Base-by-base conservation (phyloP, 331 rosid genomes). In the Arachis monticola region DNA sequence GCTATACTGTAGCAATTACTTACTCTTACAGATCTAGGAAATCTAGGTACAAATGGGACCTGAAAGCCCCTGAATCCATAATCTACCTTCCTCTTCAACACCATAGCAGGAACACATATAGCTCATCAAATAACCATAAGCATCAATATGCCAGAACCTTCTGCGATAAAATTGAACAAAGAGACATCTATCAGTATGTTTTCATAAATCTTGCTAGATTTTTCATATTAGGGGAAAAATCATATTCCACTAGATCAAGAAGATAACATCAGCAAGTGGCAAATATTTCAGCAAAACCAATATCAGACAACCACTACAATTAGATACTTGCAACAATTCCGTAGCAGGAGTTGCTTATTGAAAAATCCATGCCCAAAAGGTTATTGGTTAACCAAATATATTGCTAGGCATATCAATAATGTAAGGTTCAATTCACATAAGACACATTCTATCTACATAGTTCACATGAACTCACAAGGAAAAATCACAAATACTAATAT, bases 21-120 rank as follows among this genome's bases (percentile, higher is more conserved):
- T 84, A 94, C 99, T 82, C 97, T 82, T 64, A 82, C 87, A 85
- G 99, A 90, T 84, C 99, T 86, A 73, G 92, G 97, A 79, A 83
- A 87, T 79, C 83, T 87, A 61, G 99, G 97, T 78, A 92, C 77
- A 62, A 72, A 52, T 13, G 92, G 89, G 81, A 83, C 89, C 71
- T 67, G 88, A 83, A 92, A 86, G 80, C 96, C 95, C 79, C 72
- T 57, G 64, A 85, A 81, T 84, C 90, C 90, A 84, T 85, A 52
- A 69, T 86, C 86, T 22, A 80, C 71, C 81, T 83, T 90, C 72
- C 83, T 92, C 93, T 91, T 91, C 85, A 78, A 82, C 94, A 90
- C 95, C 98, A 93, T 93, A 84, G 84, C 84, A 83, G 30, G 87
- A 72, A 88, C 89, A 78, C 81, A 78, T 84, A 60, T 81, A 74